phyloP scores from a whole-genome alignment of 2,329 filamentous ascomycete species.

The Coniella vitis region DNA sequence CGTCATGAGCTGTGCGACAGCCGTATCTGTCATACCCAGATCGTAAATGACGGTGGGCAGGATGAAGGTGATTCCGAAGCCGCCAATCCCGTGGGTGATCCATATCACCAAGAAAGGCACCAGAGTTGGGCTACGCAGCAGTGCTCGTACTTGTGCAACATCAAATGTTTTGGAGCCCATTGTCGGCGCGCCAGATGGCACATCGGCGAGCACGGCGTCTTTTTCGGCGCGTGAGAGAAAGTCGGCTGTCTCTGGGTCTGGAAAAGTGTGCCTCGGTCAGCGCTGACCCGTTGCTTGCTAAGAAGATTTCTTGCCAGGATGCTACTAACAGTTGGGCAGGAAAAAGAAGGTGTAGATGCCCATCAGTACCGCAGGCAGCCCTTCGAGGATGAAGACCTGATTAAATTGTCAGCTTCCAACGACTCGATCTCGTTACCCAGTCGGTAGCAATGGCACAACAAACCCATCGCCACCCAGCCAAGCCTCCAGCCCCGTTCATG shows the following conservation, averaged over 20 bases:
- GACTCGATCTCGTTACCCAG: no score
- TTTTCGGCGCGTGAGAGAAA: conserved; percentile 21
- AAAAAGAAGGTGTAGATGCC: conserved; percentile 21
- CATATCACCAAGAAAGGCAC: conserved; percentile 22
- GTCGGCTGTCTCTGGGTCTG: conserved; percentile 21
- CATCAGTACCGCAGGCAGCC: conserved; percentile 21
- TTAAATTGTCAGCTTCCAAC: not conserved
- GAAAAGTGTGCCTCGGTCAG: not conserved
- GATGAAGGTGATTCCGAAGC: conserved; percentile 23
- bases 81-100: conserved; percentile 24
- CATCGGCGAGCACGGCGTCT: conserved; percentile 17
- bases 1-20: conserved; percentile 24
- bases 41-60: conserved; percentile 25
- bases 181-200: conserved; percentile 20
- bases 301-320: no score
- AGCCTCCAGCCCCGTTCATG: conserved; percentile 20
- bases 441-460: no score
- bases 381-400: conserved; percentile 23
- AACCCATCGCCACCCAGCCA: conserved; percentile 24
- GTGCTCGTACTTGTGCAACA: conserved; percentile 16
- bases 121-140: conserved; percentile 20
- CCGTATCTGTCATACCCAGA: conserved; percentile 22
- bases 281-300: no score
- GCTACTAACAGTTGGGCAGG: conserved; percentile 20
- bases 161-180: conserved; percentile 20